Conservation (phyloP, 2,329 filamentous ascomycete genomes). For the Cercospora sp. region DNA sequence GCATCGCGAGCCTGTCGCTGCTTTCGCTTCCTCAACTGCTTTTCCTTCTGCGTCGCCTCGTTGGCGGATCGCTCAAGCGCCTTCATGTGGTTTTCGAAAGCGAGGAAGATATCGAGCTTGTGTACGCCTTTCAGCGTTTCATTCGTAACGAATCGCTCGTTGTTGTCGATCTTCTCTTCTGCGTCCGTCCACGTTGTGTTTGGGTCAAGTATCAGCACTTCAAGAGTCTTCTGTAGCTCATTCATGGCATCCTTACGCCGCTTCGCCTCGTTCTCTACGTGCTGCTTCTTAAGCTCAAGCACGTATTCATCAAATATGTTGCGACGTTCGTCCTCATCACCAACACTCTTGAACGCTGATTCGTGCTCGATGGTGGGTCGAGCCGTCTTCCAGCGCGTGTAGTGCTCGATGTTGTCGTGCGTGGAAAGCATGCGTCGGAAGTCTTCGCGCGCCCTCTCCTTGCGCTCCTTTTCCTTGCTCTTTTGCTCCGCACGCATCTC, state of each 20-base stretch:
- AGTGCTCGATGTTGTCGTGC: constrained; percentile 95
- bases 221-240: constrained; percentile 74
- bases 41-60: constrained; percentile 83
- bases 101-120: constrained; percentile 85
- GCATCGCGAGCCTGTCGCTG: constrained; percentile 85
- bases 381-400: constrained; percentile 95
- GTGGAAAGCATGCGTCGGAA: constrained; percentile 95
- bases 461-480: constrained; percentile 87
- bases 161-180: constrained; percentile 75
- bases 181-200: constrained; percentile 95
- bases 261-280: constrained; percentile 72
- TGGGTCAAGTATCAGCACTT: constrained; percentile 79
- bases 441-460: constrained; percentile 87
- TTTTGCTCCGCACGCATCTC: constrained; percentile 91
- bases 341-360: constrained; percentile 90
- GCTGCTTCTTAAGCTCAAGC: constrained; percentile 74
- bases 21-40: constrained; percentile 73
- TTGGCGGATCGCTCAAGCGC: constrained; percentile 87
- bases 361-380: constrained; percentile 92
- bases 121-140: constrained; percentile 82
- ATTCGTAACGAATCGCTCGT: constrained; percentile 74
- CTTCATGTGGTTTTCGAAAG: constrained; percentile 95
- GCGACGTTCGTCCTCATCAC: constrained; percentile 80
- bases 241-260: constrained; percentile 80
- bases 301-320: constrained; percentile 95